Percentiles rank a stretch among this genome's conserved stretches.
Evolutionary conservation across 2,329 filamentous ascomycete genomes (phyloP).

Genomic region (Fusarium pininemorale): DNA sequence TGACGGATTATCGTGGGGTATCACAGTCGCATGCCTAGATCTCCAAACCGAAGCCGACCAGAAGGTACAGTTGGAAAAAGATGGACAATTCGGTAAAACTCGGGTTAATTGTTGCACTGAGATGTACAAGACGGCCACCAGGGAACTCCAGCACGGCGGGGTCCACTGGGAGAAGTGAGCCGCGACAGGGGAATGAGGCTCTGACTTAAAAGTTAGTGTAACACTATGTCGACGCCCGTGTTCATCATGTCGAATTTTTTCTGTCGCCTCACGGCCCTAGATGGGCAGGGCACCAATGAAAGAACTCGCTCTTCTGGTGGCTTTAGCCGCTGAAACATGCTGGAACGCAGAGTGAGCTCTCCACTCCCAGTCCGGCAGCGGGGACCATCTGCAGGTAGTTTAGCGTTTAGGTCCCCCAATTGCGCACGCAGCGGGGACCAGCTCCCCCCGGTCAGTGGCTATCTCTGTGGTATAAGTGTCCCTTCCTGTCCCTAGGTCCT

Average conservation of each 20-base stretch:
- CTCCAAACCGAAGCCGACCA: constrained; percentile 16
- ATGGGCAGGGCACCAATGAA: constrained; percentile 6
- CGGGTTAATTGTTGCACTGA: constrained; percentile 35
- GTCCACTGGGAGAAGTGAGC: not conserved
- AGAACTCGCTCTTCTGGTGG: constrained; percentile 10
- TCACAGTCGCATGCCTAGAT: constrained; percentile 37
- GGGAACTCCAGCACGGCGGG: not conserved
- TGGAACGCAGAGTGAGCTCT: constrained; percentile 35
- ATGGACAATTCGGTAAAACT: constrained; percentile 41
- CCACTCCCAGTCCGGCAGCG: constrained; percentile 23
- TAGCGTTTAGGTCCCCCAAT: constrained; percentile 26
- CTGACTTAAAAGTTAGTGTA: constrained; percentile 3
- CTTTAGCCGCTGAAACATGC: constrained; percentile 36
- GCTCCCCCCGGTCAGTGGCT: constrained; percentile 18
- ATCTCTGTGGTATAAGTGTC: constrained; percentile 40
- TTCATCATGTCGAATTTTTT: constrained; percentile 2
- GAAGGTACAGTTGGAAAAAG: constrained; percentile 33
- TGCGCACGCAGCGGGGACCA: constrained; percentile 28
- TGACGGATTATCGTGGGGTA: constrained; percentile 29
- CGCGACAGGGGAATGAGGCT: not conserved
- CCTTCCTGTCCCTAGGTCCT: constrained; percentile 22
- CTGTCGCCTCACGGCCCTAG: not conserved
- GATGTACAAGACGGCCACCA: not conserved
- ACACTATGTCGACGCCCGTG: not conserved
- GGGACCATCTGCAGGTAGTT: constrained; percentile 19